phyloP scores from a whole-genome alignment of 257 asterid genomes.

The Ophiorrhiza pumila region DNA sequence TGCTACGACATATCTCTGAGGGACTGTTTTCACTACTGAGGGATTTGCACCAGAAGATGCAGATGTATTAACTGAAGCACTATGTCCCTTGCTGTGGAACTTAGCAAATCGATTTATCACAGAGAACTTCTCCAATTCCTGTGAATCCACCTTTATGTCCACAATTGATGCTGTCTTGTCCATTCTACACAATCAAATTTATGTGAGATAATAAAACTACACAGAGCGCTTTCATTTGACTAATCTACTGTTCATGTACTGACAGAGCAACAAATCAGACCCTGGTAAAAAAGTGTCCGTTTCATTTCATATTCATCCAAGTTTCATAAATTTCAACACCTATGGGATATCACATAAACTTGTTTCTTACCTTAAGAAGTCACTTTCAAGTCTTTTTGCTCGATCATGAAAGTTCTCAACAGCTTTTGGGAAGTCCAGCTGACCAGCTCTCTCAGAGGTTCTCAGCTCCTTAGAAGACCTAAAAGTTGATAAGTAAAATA shows the following conservation, averaged over 20 bases:
- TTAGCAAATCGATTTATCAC: slow-evolving; percentile 67
- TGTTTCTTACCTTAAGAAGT: slow-evolving; percentile 41
- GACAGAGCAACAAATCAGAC: not conserved
- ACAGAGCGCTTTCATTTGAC: not conserved
- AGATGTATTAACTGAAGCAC: slow-evolving; percentile 33
- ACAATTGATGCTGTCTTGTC: slow-evolving; percentile 43
- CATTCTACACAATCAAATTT: slow-evolving; percentile 55
- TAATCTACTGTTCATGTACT: not conserved
- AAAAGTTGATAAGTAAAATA: slow-evolving; percentile 22
- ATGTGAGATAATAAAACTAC: not conserved
- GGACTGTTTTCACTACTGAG: slow-evolving; percentile 24
- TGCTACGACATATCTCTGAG: slow-evolving; percentile 54
- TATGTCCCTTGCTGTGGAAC: slow-evolving; percentile 52
- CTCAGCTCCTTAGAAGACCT: slow-evolving; percentile 41
- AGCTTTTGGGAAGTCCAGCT: slow-evolving; percentile 34
- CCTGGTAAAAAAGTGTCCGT: not conserved
- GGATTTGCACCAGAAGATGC: slow-evolving; percentile 33
- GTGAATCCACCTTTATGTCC: slow-evolving; percentile 52
- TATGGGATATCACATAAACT: not conserved
- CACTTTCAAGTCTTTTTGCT: slow-evolving; percentile 51
- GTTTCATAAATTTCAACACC: not conserved
- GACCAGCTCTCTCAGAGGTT: slow-evolving; percentile 30
- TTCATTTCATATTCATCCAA: not conserved
- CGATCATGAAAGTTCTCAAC: slow-evolving; percentile 40
- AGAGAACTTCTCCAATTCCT: slow-evolving; percentile 61